A percentile compares a stretch with the other conserved stretches of the same genome.
Conservation (phyloP, 805 yeast genomes). For the Vanderwaltozyma tropicalis region DNA sequence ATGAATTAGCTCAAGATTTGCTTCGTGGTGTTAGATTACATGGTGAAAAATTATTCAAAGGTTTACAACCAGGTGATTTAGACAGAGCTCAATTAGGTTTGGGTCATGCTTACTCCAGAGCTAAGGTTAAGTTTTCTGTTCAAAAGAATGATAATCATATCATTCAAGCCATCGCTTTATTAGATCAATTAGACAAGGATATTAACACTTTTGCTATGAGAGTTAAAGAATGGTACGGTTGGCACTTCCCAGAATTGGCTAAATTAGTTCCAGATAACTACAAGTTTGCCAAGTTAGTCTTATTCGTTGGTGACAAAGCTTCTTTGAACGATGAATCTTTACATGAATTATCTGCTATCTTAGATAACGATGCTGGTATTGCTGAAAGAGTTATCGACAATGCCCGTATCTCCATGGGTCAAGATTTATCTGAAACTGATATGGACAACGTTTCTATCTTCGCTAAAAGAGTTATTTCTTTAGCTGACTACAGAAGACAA, state of each 20-base stretch:
- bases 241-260: conserved; percentile 98
- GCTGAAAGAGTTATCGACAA: conserved; percentile 90
- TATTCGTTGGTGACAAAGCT: conserved; percentile 79
- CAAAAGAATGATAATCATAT: conserved; percentile 98
- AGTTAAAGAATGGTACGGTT: conserved; percentile 96
- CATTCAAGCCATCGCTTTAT: conserved; percentile 94
- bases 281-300: conserved; percentile 70
- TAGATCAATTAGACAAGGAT: conserved; percentile 97
- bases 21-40: conserved; percentile 90
- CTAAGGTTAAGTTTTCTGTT: conserved; percentile 96
- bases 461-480: conserved; percentile 86
- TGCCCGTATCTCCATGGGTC: conserved; percentile 97
- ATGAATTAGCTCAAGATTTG: conserved; percentile 88
- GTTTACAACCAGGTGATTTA: conserved; percentile 86
- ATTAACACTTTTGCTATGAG: conserved; percentile 96
- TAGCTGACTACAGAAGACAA: conserved; percentile 81
- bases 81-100: conserved; percentile 98
- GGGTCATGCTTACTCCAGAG: conserved; percentile 98
- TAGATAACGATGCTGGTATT: conserved; percentile 84
- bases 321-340: conserved; percentile 67
- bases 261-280: conserved; percentile 85
- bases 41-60: conserved; percentile 81
- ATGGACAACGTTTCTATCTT: conserved; percentile 84
- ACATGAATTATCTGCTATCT: conserved; percentile 78
- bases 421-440: conserved; percentile 90